Base-by-base conservation (phyloP, 108 stramenopile species). In the Phaeodactylum tricornutum region DNA sequence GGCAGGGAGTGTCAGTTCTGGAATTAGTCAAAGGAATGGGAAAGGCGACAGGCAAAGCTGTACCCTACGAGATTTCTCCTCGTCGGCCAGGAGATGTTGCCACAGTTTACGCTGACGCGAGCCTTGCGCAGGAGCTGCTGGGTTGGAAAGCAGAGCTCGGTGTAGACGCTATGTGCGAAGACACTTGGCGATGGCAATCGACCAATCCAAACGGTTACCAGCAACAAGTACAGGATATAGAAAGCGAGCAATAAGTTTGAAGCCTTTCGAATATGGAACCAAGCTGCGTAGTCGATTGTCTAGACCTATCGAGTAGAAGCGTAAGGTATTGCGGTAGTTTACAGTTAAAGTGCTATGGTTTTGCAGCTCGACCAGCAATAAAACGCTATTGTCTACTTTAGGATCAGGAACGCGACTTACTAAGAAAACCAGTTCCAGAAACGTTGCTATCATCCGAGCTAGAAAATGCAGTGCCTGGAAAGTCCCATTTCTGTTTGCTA, bases 161-260 rank as follows among this genome's bases (percentile, higher is more conserved):
- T 14, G 68, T 94, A 8, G 74, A 92, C 20, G 94, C 95, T 19
- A 95, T 96, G 95, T 96, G 94, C 62, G 57, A 77, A 37, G 96
- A 97, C 72, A 90, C 92, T 16, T 99, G 98, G 98, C 71, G 69
- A 34, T 99, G 98, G 98, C 97, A 98, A 72, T 71, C 67, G 43
- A 84, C 71, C 8, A 97, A 99, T 74, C 98, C 98, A 4, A 67
- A 84, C 50, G 98, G 98, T 4, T 99, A 92, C 47, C 29, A 69
- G 42, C 8, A 41, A 41, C 39, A 5, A 41, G 39, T 20, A 20
- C 33, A 34, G 12, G 33, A 34, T 12, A 34, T 11, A 34, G 33
- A 34, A 34, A 34, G 12, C 11, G 33, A 34, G 33, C 33, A 34
- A 34, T n/a, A n/a, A n/a, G n/a, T n/a, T n/a, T n/a, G n/a, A n/a